A percentile compares a stretch with the other conserved stretches of the same genome.
phyloP scores from a whole-genome alignment of 2,329 filamentous ascomycete genomes.

The Penicillium corylophilum region DNA sequence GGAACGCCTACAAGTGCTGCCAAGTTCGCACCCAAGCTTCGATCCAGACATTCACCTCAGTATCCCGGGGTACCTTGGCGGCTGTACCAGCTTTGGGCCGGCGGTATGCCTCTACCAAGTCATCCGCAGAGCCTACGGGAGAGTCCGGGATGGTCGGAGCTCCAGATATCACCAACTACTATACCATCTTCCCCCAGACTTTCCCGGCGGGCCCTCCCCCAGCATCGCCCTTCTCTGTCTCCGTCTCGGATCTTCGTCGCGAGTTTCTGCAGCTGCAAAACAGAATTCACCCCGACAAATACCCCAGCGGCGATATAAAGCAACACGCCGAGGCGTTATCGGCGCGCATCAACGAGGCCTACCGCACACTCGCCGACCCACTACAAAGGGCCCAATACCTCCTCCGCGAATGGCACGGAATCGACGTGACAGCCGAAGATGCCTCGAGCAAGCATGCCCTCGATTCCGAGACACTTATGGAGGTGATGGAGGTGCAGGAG shows the following conservation, averaged over 20 bases:
- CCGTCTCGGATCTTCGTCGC: conserved; percentile 67
- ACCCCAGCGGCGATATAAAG: conserved; percentile 47
- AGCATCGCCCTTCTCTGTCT: conserved; percentile 69
- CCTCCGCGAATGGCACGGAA: conserved; percentile 62
- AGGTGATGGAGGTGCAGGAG: conserved; percentile 80
- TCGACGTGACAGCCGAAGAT: conserved; percentile 73
- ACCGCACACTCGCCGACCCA: conserved; percentile 77
- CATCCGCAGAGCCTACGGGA: conserved; percentile 4
- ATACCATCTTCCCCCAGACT: conserved; percentile 82
- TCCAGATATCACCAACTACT: conserved; percentile 61
- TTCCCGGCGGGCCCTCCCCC: conserved; percentile 78
- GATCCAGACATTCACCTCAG: not conserved
- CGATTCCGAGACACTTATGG: conserved; percentile 72
- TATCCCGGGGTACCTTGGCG: not conserved
- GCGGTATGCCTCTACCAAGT: conserved; percentile 22
- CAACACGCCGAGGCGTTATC: conserved; percentile 72
- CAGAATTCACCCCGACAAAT: conserved; percentile 51
- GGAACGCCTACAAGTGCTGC: conserved; percentile 15
- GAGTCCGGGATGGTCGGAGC: conserved; percentile 16
- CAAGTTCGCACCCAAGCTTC: conserved; percentile 9
- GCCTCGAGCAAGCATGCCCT: conserved; percentile 68
- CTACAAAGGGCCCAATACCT: conserved; percentile 86
- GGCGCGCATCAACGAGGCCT: conserved; percentile 85
- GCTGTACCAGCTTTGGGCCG: not conserved
- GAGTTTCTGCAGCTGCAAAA: conserved; percentile 85